phyloP scores from a whole-genome alignment of 176 grass and related monocot species.

The Carex cristatella region DNA sequence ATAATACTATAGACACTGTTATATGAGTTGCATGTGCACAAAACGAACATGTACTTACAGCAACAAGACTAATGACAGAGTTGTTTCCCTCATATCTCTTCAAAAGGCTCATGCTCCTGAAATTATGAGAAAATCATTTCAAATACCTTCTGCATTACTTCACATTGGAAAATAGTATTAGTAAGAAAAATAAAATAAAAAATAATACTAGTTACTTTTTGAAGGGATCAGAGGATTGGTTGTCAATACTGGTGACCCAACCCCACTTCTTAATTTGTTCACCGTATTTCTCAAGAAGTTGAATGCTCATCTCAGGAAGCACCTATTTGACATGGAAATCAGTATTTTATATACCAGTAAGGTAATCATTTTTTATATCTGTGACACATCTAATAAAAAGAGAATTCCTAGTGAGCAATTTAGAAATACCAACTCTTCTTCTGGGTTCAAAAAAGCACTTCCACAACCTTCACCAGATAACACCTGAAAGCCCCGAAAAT shows the following conservation, averaged over 20 bases:
- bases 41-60: constrained; percentile 55
- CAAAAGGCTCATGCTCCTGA: constrained; percentile 86
- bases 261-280: constrained; percentile 89
- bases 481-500: constrained; percentile 46
- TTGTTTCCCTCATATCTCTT: constrained; percentile 47
- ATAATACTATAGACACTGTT: not conserved
- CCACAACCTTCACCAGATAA: constrained; percentile 57
- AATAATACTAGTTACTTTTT: constrained; percentile 41
- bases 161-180: not conserved
- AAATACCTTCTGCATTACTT: not conserved
- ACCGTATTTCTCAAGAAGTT: constrained; percentile 75
- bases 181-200: not conserved
- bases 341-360: not conserved
- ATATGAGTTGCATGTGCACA: constrained; percentile 23
- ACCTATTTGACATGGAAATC: constrained; percentile 32
- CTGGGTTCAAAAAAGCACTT: constrained; percentile 58
- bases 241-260: constrained; percentile 57
- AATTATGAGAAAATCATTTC: constrained; percentile 30
- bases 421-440: constrained; percentile 66
- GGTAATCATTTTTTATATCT: not conserved
- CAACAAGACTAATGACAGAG: constrained; percentile 61
- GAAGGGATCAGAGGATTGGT: constrained; percentile 52
- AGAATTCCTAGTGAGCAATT: constrained; percentile 17
- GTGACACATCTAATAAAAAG: constrained; percentile 5
- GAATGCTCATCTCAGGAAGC: constrained; percentile 86